Evolutionary conservation across 805 yeast species (phyloP), one percentile per base, ranked within the genome.

Genomic region (Saccharomyces jurei): DNA sequence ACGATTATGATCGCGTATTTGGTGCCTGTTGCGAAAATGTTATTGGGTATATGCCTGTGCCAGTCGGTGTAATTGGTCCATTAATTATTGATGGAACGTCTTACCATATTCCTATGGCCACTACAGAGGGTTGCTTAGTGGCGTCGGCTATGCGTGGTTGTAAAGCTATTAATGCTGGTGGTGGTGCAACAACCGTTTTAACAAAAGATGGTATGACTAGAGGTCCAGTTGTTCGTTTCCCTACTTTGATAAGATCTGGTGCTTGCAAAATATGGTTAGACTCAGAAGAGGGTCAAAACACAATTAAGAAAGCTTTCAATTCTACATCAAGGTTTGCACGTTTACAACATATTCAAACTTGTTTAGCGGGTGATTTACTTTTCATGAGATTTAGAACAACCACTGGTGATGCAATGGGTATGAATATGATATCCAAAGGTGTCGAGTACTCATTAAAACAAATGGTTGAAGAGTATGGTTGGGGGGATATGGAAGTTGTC

Each of bases 391-490:
- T 94, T 77, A 83, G 91, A 70, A 95, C 99, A n/a, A 90, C 96
- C 44, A 94, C 99, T 21, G 99, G 99, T 72, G 99, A 94, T 76
- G 99, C 99, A 21, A 94, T 94, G 99, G 99, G 99, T 60, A 94
- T 94, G 99, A 94, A 94, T 71, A 94, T 94, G 99, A 94, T 94
- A 58, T 92, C 98, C 29, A 94, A 94, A 74, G 99, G 99, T 71
- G 97, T 90, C 49, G 99, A 94, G 69, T 79, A 77, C 69, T 82
- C 97, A 0, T 80, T 94, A 66, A 83, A 84, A 58, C 82, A 80
- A 69, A 89, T 94, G 96, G 82, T 80, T 47, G 87, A 86, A 64
- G 91, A 86, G 63, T 84, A 85, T 69, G 98, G 97, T 2, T 94
- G 92, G 83, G 83, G 82, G 26, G 99, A 94, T 72, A 94, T 94